Percentiles rank a stretch among this genome's conserved stretches.
phyloP scores from a whole-genome alignment of 371 early-diverging fungal genomes.

The Haplosporangium sp. region DNA sequence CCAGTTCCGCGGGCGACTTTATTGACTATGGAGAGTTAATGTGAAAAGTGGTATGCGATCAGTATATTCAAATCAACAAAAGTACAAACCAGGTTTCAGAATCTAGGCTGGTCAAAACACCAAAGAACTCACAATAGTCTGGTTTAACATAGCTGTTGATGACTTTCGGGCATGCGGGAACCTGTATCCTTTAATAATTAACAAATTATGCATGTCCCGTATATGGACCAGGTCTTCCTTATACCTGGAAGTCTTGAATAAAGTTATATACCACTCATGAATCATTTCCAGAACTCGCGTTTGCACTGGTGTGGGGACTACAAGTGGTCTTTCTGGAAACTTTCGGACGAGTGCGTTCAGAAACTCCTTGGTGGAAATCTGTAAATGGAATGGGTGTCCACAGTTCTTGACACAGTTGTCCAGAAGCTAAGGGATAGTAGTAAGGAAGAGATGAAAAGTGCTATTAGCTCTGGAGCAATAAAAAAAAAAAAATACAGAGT shows the following conservation, averaged over 20 bases:
- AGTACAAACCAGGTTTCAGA: too few relatives aligned
- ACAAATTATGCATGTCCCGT: constrained; percentile 89
- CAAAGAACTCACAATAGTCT: constrained; percentile 49
- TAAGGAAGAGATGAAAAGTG: too few relatives aligned
- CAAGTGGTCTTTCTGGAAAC: constrained; percentile 87
- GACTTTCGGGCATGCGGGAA: constrained; percentile 83
- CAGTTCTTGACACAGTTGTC: constrained; percentile 97
- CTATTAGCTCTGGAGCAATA: not conserved
- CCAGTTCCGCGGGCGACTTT: constrained; percentile 91
- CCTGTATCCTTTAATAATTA: constrained; percentile 88
- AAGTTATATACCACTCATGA: constrained; percentile 91
- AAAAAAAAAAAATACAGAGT: not conserved
- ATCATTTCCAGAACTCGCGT: constrained; percentile 89
- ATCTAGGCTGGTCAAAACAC: not conserved
- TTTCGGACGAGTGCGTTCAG: constrained; percentile 90
- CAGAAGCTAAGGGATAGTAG: constrained; percentile 67
- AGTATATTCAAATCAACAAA: too few relatives aligned
- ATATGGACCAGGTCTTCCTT: constrained; percentile 91
- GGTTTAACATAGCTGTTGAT: constrained; percentile 70
- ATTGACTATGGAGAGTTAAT: constrained; percentile 52
- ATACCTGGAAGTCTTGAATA: constrained; percentile 84
- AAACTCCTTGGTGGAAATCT: constrained; percentile 94
- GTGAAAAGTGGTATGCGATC: not conserved
- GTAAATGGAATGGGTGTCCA: constrained; percentile 95
- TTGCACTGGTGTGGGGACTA: constrained; percentile 72